Conservation (phyloP, 2,329 filamentous ascomycete species). For the Metarhizium rileyi region DNA sequence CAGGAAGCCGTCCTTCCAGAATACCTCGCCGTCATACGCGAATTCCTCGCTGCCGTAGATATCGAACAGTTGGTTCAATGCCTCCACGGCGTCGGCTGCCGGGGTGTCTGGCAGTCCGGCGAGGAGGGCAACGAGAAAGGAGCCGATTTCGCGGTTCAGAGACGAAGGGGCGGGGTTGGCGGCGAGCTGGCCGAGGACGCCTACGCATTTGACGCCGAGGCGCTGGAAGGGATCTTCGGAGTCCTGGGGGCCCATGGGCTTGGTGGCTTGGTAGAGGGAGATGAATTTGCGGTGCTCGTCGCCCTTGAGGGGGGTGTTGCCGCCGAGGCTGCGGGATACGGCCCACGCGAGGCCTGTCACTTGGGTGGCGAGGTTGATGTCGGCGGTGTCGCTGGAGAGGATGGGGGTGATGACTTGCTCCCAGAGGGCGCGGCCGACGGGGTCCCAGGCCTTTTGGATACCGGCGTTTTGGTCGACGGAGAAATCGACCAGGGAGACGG, state of each 20-base stretch:
- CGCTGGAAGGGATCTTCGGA: slow-evolving; percentile 48
- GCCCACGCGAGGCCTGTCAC: slow-evolving; percentile 59
- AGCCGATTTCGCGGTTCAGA: slow-evolving; percentile 52
- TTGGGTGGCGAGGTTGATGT: slow-evolving; percentile 51
- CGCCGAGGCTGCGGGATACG: slow-evolving; percentile 44
- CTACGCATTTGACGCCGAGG: slow-evolving; percentile 56
- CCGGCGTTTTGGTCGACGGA: slow-evolving; percentile 40
- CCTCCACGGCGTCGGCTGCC: slow-evolving; percentile 50
- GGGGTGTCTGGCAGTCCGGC: slow-evolving; percentile 41
- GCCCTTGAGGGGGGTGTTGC: slow-evolving; percentile 35
- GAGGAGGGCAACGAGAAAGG: slow-evolving; percentile 50
- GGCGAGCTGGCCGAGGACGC: slow-evolving; percentile 55
- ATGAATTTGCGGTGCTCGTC: slow-evolving; percentile 56
- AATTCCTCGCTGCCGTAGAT: slow-evolving; percentile 54
- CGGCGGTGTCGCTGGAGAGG: slow-evolving; percentile 50
- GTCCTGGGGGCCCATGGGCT: slow-evolving; percentile 17
- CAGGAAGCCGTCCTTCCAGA: slow-evolving; percentile 52
- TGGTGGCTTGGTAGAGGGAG: slow-evolving; percentile 52
- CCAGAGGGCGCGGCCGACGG: slow-evolving; percentile 48
- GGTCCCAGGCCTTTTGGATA: slow-evolving; percentile 44
- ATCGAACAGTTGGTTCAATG: slow-evolving; percentile 57
- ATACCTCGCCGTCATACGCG: slow-evolving; percentile 51
- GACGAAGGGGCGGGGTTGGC: slow-evolving; percentile 41
- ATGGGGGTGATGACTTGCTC: slow-evolving; percentile 43
- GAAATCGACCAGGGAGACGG: slow-evolving; percentile 52